Evolutionary conservation across 805 yeast genomes (phyloP).

Genomic region (Yarrowia hollandica): DNA sequence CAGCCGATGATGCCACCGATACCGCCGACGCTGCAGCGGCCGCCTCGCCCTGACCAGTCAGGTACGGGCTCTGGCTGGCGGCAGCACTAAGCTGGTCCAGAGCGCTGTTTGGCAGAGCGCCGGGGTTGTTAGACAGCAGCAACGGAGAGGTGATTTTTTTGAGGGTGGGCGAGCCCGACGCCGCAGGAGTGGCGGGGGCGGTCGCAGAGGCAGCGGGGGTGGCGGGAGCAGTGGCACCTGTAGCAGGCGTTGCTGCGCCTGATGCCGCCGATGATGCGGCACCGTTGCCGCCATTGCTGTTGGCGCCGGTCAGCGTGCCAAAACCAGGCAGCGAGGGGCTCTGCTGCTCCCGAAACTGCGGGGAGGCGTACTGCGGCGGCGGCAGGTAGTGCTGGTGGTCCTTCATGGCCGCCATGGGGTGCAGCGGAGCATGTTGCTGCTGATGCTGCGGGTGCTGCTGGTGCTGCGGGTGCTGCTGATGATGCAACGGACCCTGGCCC

Average conservation of each 20-base stretch:
- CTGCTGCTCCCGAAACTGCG: constrained; percentile 12
- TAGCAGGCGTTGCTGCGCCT: background rate
- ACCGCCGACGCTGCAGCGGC: background rate
- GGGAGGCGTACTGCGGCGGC: constrained; percentile 23
- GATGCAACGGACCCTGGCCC: background rate
- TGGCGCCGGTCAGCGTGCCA: background rate
- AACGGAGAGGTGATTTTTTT: constrained; percentile 30
- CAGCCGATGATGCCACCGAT: background rate
- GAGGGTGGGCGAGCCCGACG: background rate
- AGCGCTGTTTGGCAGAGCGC: constrained; percentile 27
- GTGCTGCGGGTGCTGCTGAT: background rate
- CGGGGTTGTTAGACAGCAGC: constrained; percentile 19
- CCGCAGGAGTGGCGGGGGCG: constrained; percentile 12
- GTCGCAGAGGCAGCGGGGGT: background rate
- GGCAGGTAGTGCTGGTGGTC: constrained; percentile 25
- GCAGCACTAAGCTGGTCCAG: constrained; percentile 35
- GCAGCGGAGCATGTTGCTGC: background rate
- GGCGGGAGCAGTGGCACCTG: background rate
- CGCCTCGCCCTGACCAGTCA: constrained; percentile 22
- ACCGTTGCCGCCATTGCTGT: background rate
- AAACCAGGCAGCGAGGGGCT: background rate
- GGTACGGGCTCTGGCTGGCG: constrained; percentile 33
- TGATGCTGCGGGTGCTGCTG: background rate
- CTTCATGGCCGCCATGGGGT: constrained; percentile 27
- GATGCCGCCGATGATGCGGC: no score